Evolutionary conservation across 1,284 basidiomycete species (phyloP).

Genomic region (Malassezia sympodialis): DNA sequence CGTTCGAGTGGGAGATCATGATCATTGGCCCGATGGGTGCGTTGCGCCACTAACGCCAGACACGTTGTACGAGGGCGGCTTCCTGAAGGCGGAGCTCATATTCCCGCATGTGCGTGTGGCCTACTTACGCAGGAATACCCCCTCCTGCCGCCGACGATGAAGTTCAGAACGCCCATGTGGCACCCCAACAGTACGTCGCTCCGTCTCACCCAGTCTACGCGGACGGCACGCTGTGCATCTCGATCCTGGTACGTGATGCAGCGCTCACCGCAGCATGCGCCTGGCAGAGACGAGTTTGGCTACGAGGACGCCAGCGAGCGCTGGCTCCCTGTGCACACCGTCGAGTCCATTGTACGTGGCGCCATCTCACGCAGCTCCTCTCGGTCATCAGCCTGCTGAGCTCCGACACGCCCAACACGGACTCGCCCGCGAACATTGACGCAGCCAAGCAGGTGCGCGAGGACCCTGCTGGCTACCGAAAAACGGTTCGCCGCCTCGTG

Average conservation of each 20-base stretch:
- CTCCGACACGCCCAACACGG: constrained; percentile 79
- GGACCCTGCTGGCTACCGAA: constrained; percentile 42
- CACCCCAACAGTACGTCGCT: constrained; percentile 74
- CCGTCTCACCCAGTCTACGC: constrained; percentile 58
- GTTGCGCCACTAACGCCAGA: constrained; percentile 19
- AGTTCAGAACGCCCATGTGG: constrained; percentile 93
- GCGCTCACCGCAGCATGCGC: constrained; percentile 61
- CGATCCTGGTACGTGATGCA: constrained; percentile 63
- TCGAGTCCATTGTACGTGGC: constrained; percentile 82
- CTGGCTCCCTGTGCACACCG: constrained; percentile 93
- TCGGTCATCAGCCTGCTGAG: constrained; percentile 93
- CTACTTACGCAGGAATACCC: constrained; percentile 57
- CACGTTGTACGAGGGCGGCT: constrained; percentile 47
- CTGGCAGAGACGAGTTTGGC: constrained; percentile 93
- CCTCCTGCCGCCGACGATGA: constrained; percentile 85
- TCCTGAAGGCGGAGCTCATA: constrained; percentile 43
- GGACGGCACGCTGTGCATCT: constrained; percentile 84
- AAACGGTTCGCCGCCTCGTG: constrained; percentile 43
- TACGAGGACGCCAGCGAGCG: constrained; percentile 95
- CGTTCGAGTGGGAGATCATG: constrained; percentile 48
- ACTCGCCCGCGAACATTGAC: constrained; percentile 94
- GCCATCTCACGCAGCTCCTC: constrained; percentile 59
- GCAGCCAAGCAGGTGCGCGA: constrained; percentile 53
- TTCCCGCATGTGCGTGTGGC: constrained; percentile 28
- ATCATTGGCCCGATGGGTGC: constrained; percentile 45